These are phyloP conservation scores for Triglochin maritima DNA, from an alignment of 106 monocot species.

Conservation along the genomic window DNA sequence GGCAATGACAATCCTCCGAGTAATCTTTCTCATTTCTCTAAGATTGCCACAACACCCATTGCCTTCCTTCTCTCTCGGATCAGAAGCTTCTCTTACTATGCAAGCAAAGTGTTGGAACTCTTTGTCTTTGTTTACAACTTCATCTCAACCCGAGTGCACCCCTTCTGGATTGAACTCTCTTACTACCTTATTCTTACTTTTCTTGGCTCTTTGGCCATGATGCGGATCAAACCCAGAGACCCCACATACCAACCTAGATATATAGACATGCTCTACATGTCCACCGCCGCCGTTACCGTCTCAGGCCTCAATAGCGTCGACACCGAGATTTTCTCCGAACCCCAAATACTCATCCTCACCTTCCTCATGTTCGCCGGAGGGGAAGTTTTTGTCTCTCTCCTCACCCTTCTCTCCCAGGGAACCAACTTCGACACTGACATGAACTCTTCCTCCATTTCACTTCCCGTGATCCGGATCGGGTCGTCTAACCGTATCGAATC, in stretches of 20 bases:
- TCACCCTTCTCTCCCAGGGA: constrained; percentile 35
- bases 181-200: constrained; percentile 25
- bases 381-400: constrained; percentile 4
- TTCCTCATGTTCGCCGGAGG: constrained; percentile 17
- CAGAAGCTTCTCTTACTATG: too few relatives aligned
- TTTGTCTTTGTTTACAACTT: too few relatives aligned
- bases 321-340: constrained; percentile 23
- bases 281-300: constrained; percentile 31
- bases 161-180: not conserved
- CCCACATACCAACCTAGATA: constrained; percentile 3
- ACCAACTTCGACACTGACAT: constrained; percentile 20
- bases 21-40: too few relatives aligned
- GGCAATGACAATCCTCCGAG: too few relatives aligned
- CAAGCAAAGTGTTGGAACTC: too few relatives aligned
- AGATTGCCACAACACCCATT: too few relatives aligned
- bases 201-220: constrained; percentile 17
- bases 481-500: too few relatives aligned
- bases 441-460: not conserved
- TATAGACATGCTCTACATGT: constrained; percentile 45
- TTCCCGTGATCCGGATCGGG: too few relatives aligned
- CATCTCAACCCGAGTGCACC: too few relatives aligned
- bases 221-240: constrained; percentile 16
- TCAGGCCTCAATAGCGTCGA: constrained; percentile 26
- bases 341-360: too few relatives aligned
- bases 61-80: too few relatives aligned